Conservation (phyloP, 495 filamentous ascomycete genomes). For the Penicillium malachiteum region DNA sequence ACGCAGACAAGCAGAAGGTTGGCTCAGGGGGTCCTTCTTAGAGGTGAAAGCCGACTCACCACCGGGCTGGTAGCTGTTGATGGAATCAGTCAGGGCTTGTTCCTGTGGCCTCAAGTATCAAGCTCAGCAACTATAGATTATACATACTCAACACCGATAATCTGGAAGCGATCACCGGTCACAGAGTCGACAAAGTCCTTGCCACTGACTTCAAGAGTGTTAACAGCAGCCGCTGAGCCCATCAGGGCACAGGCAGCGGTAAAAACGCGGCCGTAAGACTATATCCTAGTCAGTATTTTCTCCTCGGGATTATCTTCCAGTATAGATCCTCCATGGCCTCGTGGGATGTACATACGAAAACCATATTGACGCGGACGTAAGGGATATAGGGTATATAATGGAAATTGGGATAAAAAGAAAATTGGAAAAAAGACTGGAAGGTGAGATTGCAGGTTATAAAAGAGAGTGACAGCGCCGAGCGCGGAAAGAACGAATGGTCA, state of each 20-base stretch:
- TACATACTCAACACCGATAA: constrained; percentile 78
- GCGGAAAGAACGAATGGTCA: constrained; percentile 28
- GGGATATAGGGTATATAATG: neutral
- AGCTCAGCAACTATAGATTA: neutral
- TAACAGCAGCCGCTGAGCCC: constrained; percentile 63
- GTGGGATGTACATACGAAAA: constrained; percentile 18
- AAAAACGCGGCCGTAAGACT: constrained; percentile 32
- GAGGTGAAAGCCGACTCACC: constrained; percentile 77
- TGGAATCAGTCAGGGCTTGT: constrained; percentile 16
- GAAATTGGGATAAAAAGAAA: constrained; percentile 1
- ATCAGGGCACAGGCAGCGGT: constrained; percentile 43
- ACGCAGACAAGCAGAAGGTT: constrained; percentile 73
- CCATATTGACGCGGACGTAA: constrained; percentile 17
- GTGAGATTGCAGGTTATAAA: neutral
- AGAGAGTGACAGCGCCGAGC: constrained; percentile 24
- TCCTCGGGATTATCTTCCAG: neutral
- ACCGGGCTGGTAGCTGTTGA: constrained; percentile 78
- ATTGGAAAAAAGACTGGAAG: neutral
- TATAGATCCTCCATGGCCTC: neutral
- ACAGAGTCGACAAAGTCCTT: constrained; percentile 80
- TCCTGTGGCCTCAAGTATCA: neutral
- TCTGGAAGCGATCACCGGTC: constrained; percentile 78
- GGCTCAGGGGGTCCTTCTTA: constrained; percentile 69
- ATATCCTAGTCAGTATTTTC: neutral
- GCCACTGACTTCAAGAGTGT: constrained; percentile 68